phyloP scores from a whole-genome alignment of 257 asterid genomes.

The Scutellaria minor region DNA sequence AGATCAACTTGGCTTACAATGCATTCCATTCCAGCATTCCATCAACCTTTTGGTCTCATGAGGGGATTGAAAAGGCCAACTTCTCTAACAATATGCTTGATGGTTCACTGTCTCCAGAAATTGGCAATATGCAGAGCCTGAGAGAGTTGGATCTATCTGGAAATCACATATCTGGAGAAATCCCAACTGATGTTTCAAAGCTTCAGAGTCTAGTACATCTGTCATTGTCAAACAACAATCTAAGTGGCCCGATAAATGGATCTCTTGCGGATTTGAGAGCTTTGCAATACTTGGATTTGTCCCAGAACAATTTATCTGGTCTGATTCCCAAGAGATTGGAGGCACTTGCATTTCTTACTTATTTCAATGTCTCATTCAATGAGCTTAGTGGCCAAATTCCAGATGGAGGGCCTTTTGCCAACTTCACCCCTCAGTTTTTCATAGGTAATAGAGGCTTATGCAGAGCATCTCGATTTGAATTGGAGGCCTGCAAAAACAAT shows the following conservation, averaged over 20 bases:
- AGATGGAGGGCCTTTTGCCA: conserved; percentile 18
- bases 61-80: neutral
- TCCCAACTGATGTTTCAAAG: neutral
- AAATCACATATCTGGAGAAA: neutral
- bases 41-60: neutral
- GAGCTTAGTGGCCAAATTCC: conserved; percentile 17
- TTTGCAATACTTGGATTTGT: conserved; percentile 1
- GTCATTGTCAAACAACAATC: neutral
- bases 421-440: neutral
- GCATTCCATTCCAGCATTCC: neutral
- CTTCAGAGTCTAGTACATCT: neutral
- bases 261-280: neutral
- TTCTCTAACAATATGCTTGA: neutral
- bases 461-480: neutral
- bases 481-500: neutral
- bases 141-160: neutral
- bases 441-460: neutral
- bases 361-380: conserved; percentile 21
- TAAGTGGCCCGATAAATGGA: neutral
- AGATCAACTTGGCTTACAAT: neutral
- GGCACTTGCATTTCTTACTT: neutral
- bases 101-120: neutral
- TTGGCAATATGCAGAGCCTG: neutral
- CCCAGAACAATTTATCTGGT: conserved; percentile 14
- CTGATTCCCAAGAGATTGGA: neutral